Base-by-base conservation (phyloP, 75 land plant genomes). In the Chamaecyparis obtusa region DNA sequence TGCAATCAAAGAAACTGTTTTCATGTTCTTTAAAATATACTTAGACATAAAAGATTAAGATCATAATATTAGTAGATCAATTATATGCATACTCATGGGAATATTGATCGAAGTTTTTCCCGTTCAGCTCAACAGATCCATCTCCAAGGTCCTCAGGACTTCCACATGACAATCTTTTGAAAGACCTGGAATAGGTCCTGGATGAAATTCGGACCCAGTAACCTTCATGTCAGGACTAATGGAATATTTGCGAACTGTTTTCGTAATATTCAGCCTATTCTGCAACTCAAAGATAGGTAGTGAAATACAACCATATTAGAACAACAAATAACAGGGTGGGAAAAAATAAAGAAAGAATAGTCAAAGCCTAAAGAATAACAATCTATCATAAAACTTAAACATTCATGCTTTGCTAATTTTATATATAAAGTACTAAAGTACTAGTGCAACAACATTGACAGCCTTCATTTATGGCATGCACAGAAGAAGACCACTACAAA, bases 221-320 rank as follows among this genome's bases (percentile, higher is more conserved):
- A 93, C 87, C 80, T 90, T 91, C 87, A 98, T 87, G 79, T 95
- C 90, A 19, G 92, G 89, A 89, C 95, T 96, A 75, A 98, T 98
- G 17, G 99, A 92, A 86, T 87, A 97, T 88, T 97, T 98, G 54
- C 96, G 91, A 27, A 98, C 90, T 67, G 99, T 98, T 80, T 96
- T 98, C 87, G 99, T 98, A 86, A 98, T 92, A 89, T 98, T 98
- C 55, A 94, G 90, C 89, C 99, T 95, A 91, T 96, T 94, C 99
- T 98, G 99, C 88, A 97, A 79, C 87, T 64, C 88, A 82, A 49
- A n/a, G 14, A 36, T 85, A 69, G 67, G 41, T 56, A 9, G 24
- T 33, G 37, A 10, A 84, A 41, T 16, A 60, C n/a, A 56, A 55
- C 35, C 32, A 56, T 36, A 32, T 55, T 49, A 32, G 32, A 24